Base-by-base conservation (phyloP, 805 yeast genomes). In the Isabelozyma pseudorhagii region DNA sequence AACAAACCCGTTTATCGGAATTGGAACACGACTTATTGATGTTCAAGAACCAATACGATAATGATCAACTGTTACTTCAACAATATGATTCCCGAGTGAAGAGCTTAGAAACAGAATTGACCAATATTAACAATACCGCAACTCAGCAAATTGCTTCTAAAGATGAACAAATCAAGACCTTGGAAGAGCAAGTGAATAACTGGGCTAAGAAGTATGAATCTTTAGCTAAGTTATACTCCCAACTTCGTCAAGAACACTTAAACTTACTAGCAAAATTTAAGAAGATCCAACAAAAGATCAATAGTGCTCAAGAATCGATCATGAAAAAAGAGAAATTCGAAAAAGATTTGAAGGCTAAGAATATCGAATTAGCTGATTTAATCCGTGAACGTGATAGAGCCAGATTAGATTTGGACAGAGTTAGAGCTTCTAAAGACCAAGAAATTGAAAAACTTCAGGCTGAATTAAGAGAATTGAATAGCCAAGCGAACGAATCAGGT, bases 201-300 rank as follows among this genome's bases (percentile, higher is more conserved):
- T 92, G 97, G 96, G 83, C 88, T 53, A 81, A 81, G 47, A 92
- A 92, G 71, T 92, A 92, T 68, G 97, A 91, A 62, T 79, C 94
- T 0, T 76, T 92, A 54, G 97, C 97, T 5, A 89, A 89, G 61
- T 75, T 92, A 55, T 92, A 92, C 66, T 85, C 96, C 1, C 97
- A 91, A 68, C 75, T 92, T 57, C 85, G 97, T 62, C 96, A 89
- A 68, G 97, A 92, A 68, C 97, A 92, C 63, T 76, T 92, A 60
- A 87, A 84, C 54, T 69, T 91, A 49, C 77, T 92, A 62, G 77
- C 87, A 46, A 86, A 85, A 62, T 85, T 85, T 63, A 91, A 92
- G 64, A 84, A 86, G 57, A 77, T 85, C 44, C 96, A 90, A 68
- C 88, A 89, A 56, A 89, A 88, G 68, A 96, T 94, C 3, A 86